Percentiles rank a stretch among this genome's conserved stretches.
Evolutionary conservation across 1,284 basidiomycete species (phyloP).

Genomic region (Rhodotorula sp.): DNA sequence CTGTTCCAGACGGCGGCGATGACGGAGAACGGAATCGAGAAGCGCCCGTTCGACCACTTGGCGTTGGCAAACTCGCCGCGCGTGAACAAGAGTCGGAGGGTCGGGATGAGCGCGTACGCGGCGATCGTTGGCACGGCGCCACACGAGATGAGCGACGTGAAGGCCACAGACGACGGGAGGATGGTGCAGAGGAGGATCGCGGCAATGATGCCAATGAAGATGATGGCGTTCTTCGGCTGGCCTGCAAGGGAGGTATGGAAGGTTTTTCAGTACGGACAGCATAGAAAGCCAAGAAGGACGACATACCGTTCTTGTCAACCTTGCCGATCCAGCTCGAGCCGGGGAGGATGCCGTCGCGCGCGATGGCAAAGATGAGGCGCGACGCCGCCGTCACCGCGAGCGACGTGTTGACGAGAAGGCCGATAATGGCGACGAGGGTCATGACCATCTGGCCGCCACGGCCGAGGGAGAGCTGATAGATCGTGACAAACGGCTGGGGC

Average conservation of each 20-base stretch:
- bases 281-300: too few relatives aligned
- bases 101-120: slow-evolving; percentile 73
- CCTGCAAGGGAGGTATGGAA: slow-evolving; percentile 43
- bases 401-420: slow-evolving; percentile 77
- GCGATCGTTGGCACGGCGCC: slow-evolving; percentile 78
- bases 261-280: too few relatives aligned
- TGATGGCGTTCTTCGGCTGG: slow-evolving; percentile 64
- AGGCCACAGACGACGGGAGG: slow-evolving; percentile 79
- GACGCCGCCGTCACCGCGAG: slow-evolving; percentile 80
- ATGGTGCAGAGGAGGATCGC: slow-evolving; percentile 75
- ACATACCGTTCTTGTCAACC: slow-evolving; percentile 60
- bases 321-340: slow-evolving; percentile 74
- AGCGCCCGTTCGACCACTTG: slow-evolving; percentile 68
- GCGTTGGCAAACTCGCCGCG: slow-evolving; percentile 71
- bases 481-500: slow-evolving; percentile 82
- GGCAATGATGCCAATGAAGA: slow-evolving; percentile 54
- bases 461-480: slow-evolving; percentile 77
- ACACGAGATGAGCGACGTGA: slow-evolving; percentile 79
- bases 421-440: slow-evolving; percentile 74
- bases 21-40: slow-evolving; percentile 67
- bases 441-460: slow-evolving; percentile 75
- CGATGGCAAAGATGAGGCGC: slow-evolving; percentile 79
- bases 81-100: slow-evolving; percentile 70
- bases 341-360: slow-evolving; percentile 81
- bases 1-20: slow-evolving; percentile 71